A percentile compares a stretch with the other conserved stretches of the same genome.
Evolutionary conservation across 2,329 filamentous ascomycete species (phyloP).

Genomic region (Penicillium crustosum): DNA sequence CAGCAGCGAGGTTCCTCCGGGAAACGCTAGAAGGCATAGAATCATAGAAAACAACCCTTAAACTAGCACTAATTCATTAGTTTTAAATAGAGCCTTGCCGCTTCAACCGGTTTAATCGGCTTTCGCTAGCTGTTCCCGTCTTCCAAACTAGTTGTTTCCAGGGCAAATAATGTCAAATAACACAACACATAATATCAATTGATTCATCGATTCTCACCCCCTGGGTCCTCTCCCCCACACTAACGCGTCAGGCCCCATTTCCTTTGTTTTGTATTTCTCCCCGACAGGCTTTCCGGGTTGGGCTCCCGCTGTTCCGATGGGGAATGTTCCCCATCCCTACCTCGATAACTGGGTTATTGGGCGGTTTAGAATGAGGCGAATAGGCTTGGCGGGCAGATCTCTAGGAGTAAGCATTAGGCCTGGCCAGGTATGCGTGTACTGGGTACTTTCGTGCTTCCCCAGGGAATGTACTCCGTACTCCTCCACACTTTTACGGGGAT

Average conservation of each 20-base stretch:
- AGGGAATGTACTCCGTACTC: constrained; percentile 21
- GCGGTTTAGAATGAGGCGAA: constrained; percentile 20
- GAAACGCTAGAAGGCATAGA: constrained; percentile 13
- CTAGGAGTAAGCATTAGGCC: constrained; percentile 4
- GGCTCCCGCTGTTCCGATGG: constrained; percentile 9
- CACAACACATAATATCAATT: not conserved
- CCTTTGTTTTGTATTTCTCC: constrained; percentile 5
- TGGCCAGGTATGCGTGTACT: constrained; percentile 16
- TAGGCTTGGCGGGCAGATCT: constrained; percentile 18
- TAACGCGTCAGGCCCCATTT: constrained; percentile 11
- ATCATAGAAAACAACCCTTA: not conserved
- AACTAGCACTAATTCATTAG: not conserved
- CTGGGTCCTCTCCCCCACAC: constrained; percentile 11
- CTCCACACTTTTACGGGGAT: constrained; percentile 18
- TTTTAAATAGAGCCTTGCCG: not conserved
- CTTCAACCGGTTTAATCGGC: not conserved
- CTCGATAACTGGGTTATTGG: constrained; percentile 10
- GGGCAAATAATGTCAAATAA: not conserved
- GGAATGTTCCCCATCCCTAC: constrained; percentile 11
- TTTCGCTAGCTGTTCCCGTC: not conserved
- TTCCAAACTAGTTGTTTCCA: not conserved
- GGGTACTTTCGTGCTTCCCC: constrained; percentile 14
- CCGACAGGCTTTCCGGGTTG: constrained; percentile 7
- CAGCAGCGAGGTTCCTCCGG: not conserved
- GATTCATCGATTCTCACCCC: constrained; percentile 5